Evolutionary conservation across 1,284 basidiomycete species (phyloP), one percentile per base, ranked within the genome.

Genomic region (Coriolopsis trogii): DNA sequence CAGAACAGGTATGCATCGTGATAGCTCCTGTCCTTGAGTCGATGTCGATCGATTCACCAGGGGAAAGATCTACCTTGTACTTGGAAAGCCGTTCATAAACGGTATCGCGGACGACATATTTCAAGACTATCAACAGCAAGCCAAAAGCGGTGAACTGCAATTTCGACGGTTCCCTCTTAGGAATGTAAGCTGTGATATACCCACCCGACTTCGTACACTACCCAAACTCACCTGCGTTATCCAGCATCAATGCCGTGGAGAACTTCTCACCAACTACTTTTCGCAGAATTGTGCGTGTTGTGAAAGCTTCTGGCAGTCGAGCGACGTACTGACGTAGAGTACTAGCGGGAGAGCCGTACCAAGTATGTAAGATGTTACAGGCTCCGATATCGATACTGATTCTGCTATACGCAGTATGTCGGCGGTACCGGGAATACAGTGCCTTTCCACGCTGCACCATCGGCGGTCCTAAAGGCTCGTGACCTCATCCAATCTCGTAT

Each of bases 191-290:
- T n/a, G n/a, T n/a, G n/a, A n/a, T 70, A 3, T 1, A 16, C 6
- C 12, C 38, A 25, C 24, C 25, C 24, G n/a, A n/a, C n/a, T n/a
- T n/a, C n/a, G n/a, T n/a, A n/a, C n/a, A n/a, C n/a, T n/a, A n/a
- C n/a, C n/a, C n/a, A n/a, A n/a, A n/a, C n/a, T n/a, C n/a, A n/a
- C n/a, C n/a, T n/a, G n/a, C n/a, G n/a, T n/a, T n/a, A n/a, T n/a
- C n/a, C 49, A 89, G 86, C 84, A 87, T 61, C 85, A 82, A 76
- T 80, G 85, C 61, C 80, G 86, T 43, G 88, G 89, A 6, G 69
- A 75, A 3, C 68, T 91, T 15, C 70, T 91, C 40, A 85, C 88
- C 6, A 87, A 89, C 62, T 91, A 91, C 64, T 91, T 91, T 62
- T 91, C 89, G 10, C 89, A 91, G 56, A 91, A 91, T 55, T 81